Percentiles rank a stretch among this genome's conserved stretches.
Evolutionary conservation across 2,329 filamentous ascomycete genomes (phyloP).

Genomic region (Venturia carpophila): DNA sequence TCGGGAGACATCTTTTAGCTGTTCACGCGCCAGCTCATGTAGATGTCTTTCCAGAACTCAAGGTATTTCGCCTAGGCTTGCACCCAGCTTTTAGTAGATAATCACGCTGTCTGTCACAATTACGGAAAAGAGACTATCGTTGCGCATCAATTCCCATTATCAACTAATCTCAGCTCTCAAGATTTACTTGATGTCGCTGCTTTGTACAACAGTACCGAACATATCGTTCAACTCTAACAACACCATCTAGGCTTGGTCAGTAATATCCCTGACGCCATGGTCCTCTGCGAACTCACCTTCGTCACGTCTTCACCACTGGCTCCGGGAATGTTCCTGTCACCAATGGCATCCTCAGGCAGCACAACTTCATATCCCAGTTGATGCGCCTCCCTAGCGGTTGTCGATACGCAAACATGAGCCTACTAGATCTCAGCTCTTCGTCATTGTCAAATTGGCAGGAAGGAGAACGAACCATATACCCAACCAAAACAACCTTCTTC

Average conservation of each 20-base stretch:
- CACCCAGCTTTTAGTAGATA: too few relatives aligned
- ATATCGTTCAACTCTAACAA: constrained; percentile 55
- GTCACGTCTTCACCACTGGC: constrained; percentile 23
- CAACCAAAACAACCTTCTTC: constrained; percentile 54
- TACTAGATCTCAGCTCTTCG: constrained; percentile 30
- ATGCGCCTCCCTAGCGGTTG: constrained; percentile 53
- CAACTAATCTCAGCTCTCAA: not conserved
- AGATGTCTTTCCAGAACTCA: too few relatives aligned
- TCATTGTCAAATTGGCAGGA: not conserved
- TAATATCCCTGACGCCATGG: not conserved
- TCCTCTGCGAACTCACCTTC: not conserved
- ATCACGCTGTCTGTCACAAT: too few relatives aligned
- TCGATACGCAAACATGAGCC: constrained; percentile 58
- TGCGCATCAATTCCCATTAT: too few relatives aligned
- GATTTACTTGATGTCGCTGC: constrained; percentile 38
- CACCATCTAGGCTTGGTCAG: constrained; percentile 34
- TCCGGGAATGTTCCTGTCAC: constrained; percentile 59
- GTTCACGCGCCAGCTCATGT: too few relatives aligned
- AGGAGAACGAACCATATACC: constrained; percentile 44
- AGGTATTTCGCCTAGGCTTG: too few relatives aligned
- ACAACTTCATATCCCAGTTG: constrained; percentile 58
- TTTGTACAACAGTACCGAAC: constrained; percentile 53
- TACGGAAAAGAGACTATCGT: too few relatives aligned
- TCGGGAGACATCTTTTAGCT: too few relatives aligned
- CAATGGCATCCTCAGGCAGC: constrained; percentile 54